Conservation (phyloP, 192 early-diverging fungal genomes). For the Coemansia sp. region DNA sequence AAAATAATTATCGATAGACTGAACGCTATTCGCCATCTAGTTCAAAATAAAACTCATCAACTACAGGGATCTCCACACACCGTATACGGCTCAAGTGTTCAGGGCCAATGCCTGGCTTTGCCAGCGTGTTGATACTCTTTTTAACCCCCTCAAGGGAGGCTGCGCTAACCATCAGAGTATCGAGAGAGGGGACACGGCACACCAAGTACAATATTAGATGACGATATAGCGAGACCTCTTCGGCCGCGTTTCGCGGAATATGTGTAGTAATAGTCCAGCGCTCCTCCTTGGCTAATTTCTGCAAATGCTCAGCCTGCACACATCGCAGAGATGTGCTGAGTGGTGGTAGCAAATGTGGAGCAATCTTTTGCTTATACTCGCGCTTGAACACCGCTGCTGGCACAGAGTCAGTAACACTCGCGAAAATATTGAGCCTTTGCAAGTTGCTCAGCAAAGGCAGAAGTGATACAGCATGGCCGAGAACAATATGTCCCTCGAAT, state of each 20-base stretch:
- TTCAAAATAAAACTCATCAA: not conserved
- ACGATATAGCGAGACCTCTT: too few species aligned
- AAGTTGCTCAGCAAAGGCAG: not conserved
- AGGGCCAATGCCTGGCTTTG: not conserved
- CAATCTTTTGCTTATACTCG: not conserved
- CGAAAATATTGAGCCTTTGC: not conserved
- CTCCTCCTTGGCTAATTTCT: too few species aligned
- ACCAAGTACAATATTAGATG: too few species aligned
- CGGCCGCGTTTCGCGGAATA: too few species aligned
- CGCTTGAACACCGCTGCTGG: not conserved
- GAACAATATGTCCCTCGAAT: too few species aligned
- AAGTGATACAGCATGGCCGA: too few species aligned
- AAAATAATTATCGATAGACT: too few species aligned
- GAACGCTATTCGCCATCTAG: not conserved
- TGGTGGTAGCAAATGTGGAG: not conserved
- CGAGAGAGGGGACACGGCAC: too few species aligned
- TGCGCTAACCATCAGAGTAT: too few species aligned
- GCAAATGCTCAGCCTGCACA: not conserved
- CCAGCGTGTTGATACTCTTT: not conserved
- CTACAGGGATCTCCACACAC: not conserved
- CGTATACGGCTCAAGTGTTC: not conserved
- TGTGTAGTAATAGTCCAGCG: too few species aligned
- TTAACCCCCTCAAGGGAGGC: not conserved
- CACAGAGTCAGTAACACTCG: not conserved
- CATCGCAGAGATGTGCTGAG: not conserved